Conservation (phyloP, 1,284 basidiomycete species). For the Trichosporon asahii region DNA sequence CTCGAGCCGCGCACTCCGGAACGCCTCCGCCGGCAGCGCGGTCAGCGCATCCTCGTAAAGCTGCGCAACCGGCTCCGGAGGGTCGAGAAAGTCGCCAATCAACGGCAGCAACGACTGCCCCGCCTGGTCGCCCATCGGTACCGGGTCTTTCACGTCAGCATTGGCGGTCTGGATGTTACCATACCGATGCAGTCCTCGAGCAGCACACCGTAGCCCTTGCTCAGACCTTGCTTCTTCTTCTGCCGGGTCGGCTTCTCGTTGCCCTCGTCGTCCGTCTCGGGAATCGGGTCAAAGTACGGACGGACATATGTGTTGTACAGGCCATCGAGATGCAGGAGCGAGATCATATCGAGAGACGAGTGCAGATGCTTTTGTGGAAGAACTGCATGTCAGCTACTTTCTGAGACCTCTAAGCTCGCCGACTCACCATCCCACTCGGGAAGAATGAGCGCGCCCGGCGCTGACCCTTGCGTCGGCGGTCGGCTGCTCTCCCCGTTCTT, state of each 20-base stretch:
- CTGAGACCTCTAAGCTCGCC: not conserved
- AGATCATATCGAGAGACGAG: constrained; percentile 43
- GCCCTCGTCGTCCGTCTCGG: constrained; percentile 29
- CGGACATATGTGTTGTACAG: constrained; percentile 45
- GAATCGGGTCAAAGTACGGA: constrained; percentile 35
- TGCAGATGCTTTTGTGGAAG: constrained; percentile 38
- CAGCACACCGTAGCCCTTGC: constrained; percentile 43
- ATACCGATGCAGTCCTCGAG: constrained; percentile 47
- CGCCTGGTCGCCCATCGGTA: constrained; percentile 32
- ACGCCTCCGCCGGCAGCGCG: constrained; percentile 27
- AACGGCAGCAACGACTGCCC: constrained; percentile 33
- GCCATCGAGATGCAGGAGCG: constrained; percentile 40
- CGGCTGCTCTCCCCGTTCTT: constrained; percentile 40
- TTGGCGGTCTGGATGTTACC: constrained; percentile 11
- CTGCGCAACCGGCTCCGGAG: constrained; percentile 3
- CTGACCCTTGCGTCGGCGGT: constrained; percentile 19
- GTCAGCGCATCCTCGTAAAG: constrained; percentile 22
- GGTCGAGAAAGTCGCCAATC: constrained; percentile 14
- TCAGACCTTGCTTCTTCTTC: constrained; percentile 28
- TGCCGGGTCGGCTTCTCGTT: constrained; percentile 15
- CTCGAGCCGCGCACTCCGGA: constrained; percentile 34
- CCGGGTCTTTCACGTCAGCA: constrained; percentile 34
- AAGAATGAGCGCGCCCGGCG: constrained; percentile 25
- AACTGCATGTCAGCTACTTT: constrained; percentile 22
- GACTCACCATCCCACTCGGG: constrained; percentile 41